These are phyloP conservation scores for Fusarium sp. DNA, from an alignment of 2,329 filamentous ascomycete species.

Conservation along the genomic window DNA sequence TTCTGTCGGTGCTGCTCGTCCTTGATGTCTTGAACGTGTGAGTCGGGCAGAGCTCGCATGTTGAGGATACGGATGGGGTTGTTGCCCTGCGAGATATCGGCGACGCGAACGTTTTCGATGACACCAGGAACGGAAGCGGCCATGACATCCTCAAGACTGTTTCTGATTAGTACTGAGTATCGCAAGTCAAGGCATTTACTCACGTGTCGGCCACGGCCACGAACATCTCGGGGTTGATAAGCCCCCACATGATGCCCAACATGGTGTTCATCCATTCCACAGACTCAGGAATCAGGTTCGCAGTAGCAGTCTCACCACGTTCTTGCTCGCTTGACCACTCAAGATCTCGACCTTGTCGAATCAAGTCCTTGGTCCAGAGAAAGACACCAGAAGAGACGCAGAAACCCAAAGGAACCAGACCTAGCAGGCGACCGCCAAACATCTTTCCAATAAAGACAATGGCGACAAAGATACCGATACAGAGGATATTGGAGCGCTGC, in stretches of 20 bases:
- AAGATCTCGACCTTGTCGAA: conserved; percentile 82
- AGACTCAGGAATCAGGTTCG: conserved; percentile 91
- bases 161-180: too few species aligned
- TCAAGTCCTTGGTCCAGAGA: conserved; percentile 89
- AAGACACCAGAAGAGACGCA: conserved; percentile 84
- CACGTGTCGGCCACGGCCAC: conserved; percentile 86
- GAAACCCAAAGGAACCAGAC: conserved; percentile 78
- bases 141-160: conserved; percentile 81
- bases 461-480: conserved; percentile 75
- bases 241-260: conserved; percentile 85
- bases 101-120: conserved; percentile 94
- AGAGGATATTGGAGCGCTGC: conserved; percentile 77
- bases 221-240: conserved; percentile 97
- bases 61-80: conserved; percentile 92
- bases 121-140: conserved; percentile 91
- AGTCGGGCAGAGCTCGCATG: conserved; percentile 83
- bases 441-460: conserved; percentile 83
- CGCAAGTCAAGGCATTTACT: too few species aligned
- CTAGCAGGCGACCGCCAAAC: conserved; percentile 82
- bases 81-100: conserved; percentile 92
- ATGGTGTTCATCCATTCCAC: conserved; percentile 97
- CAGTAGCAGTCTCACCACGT: conserved; percentile 85
- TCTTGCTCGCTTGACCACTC: conserved; percentile 92
- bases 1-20: conserved; percentile 83
- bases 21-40: conserved; percentile 84